A percentile compares a stretch with the other conserved stretches of the same genome.
Evolutionary conservation across 2,329 filamentous ascomycete species (phyloP).

Genomic region (Stagonosporopsis cucurbitacearum): DNA sequence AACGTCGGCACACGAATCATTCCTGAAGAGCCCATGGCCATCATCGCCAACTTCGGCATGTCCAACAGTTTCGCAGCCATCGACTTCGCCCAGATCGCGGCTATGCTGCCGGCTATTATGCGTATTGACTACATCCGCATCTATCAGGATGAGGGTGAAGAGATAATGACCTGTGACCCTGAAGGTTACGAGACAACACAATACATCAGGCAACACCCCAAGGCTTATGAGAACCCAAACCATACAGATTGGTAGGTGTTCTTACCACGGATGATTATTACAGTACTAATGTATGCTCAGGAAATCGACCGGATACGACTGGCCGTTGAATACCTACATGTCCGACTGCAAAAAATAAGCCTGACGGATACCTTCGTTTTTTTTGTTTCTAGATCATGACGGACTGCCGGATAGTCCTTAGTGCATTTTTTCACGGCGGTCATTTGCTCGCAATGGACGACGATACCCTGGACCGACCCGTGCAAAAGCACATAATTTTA

Average conservation of each 20-base stretch:
- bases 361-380: neutral
- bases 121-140: slow-evolving; percentile 74
- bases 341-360: slow-evolving; percentile 56
- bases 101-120: slow-evolving; percentile 68
- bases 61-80: slow-evolving; percentile 68
- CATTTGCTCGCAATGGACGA: slow-evolving; percentile 39
- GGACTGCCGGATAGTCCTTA: slow-evolving; percentile 30
- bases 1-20: slow-evolving; percentile 71
- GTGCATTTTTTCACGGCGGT: slow-evolving; percentile 27
- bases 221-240: slow-evolving; percentile 69
- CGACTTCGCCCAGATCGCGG: slow-evolving; percentile 63
- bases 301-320: slow-evolving; percentile 59
- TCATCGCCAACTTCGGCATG: slow-evolving; percentile 75
- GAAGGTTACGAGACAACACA: slow-evolving; percentile 69
- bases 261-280: neutral
- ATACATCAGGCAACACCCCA: slow-evolving; percentile 68
- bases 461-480: slow-evolving; percentile 35
- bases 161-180: slow-evolving; percentile 71
- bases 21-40: slow-evolving; percentile 70
- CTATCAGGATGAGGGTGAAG: slow-evolving; percentile 67
- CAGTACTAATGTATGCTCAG: slow-evolving; percentile 36
- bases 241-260: slow-evolving; percentile 65
- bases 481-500: slow-evolving; percentile 42
- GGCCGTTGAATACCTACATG: slow-evolving; percentile 69
- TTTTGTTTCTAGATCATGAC: slow-evolving; percentile 9